Percentiles rank a stretch among this genome's conserved stretches.
Evolutionary conservation across 805 yeast genomes (phyloP).

Genomic region (Kregervanrija delftensis): DNA sequence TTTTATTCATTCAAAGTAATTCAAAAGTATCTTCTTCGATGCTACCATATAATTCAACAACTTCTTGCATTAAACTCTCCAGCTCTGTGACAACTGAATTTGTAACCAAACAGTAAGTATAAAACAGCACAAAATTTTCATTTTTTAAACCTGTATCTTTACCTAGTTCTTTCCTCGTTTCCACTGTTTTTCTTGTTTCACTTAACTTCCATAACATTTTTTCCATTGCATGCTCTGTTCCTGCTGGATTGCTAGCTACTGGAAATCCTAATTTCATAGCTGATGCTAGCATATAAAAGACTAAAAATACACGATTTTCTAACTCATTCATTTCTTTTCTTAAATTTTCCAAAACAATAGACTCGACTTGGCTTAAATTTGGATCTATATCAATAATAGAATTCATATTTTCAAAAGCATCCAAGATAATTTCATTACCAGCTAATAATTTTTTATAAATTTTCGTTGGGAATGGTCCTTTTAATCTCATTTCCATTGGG

Average conservation of each 20-base stretch:
- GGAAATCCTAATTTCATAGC: conserved; percentile 74
- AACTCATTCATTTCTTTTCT: conserved; percentile 57
- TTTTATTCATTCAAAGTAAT: conserved; percentile 15
- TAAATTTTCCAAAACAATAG: conserved; percentile 47
- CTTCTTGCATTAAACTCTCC: conserved; percentile 45
- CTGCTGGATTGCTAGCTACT: conserved; percentile 68
- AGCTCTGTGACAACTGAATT: conserved; percentile 60
- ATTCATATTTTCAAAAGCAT: conserved; percentile 68
- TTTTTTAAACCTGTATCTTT: conserved; percentile 35
- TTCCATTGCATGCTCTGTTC: conserved; percentile 68
- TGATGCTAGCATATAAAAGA: conserved; percentile 73
- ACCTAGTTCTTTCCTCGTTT: conserved; percentile 19
- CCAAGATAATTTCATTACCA: conserved; percentile 59
- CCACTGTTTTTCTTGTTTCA: conserved; percentile 40
- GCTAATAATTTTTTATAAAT: conserved; percentile 45
- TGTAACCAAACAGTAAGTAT: conserved; percentile 69
- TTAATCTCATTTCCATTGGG: conserved; percentile 65
- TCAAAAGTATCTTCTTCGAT: conserved; percentile 57
- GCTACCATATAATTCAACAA: conserved; percentile 58
- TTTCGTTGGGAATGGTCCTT: conserved; percentile 60
- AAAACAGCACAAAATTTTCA: conserved; percentile 71
- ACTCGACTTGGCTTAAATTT: conserved; percentile 43
- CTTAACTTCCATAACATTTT: conserved; percentile 59
- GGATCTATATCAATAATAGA: conserved; percentile 62
- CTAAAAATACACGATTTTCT: conserved; percentile 63